Percentiles rank a stretch among this genome's conserved stretches.
Conservation (phyloP, 176 grass and related monocot species). For the Poa pratensis region DNA sequence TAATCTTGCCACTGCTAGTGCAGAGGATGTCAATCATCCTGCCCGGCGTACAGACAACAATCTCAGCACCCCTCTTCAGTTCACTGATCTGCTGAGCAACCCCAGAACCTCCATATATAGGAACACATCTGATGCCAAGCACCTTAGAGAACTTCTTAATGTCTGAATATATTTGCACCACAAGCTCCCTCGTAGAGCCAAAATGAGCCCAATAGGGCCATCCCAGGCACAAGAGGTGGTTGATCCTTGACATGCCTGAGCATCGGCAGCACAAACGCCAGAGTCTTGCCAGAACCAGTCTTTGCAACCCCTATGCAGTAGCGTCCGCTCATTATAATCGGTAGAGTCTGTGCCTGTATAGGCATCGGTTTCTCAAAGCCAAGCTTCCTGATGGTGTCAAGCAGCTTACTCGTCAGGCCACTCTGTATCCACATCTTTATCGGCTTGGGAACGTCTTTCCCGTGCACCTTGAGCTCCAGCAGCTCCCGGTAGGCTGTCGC, state of each 20-base stretch:
- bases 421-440: conserved; percentile 93
- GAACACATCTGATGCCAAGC: conserved; percentile 87
- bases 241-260: conserved; percentile 98
- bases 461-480: conserved; percentile 90
- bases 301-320: conserved; percentile 96
- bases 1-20: conserved; percentile 94
- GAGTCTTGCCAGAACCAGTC: conserved; percentile 94
- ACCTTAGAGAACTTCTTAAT: conserved; percentile 91
- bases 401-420: conserved; percentile 84
- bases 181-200: conserved; percentile 96
- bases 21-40: conserved; percentile 97
- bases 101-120: conserved; percentile 90
- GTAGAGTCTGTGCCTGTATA: conserved; percentile 83
- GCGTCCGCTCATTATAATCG: conserved; percentile 91
- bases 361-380: conserved; percentile 93
- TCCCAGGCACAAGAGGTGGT: conserved; percentile 73
- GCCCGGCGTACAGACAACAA: conserved; percentile 93
- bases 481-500: conserved; percentile 70
- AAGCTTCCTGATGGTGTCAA: conserved; percentile 94
- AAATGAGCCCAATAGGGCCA: conserved; percentile 90
- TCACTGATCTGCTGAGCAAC: conserved; percentile 97
- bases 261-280: conserved; percentile 97
- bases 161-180: conserved; percentile 92
- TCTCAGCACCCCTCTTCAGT: conserved; percentile 89
- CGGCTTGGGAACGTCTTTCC: conserved; percentile 90